phyloP scores from a whole-genome alignment of 73 alveolate species.

The Paramecium octaurelia region DNA sequence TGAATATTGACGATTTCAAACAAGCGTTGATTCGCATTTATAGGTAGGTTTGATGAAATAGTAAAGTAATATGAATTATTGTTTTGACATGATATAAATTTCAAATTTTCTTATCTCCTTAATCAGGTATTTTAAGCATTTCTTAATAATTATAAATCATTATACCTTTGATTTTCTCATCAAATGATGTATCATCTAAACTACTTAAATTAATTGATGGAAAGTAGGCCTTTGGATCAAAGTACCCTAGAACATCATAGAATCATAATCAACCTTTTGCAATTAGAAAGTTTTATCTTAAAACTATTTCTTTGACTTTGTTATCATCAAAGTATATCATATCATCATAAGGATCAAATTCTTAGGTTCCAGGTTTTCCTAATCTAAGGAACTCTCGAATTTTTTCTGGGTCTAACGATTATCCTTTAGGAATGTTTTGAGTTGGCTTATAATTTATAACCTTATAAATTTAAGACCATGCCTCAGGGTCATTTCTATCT shows the following conservation, averaged over 20 bases:
- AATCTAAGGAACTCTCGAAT: slow-evolving; percentile 55
- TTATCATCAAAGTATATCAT: slow-evolving; percentile 58
- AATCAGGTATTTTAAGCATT: slow-evolving; percentile 39
- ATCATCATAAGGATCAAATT: slow-evolving; percentile 64
- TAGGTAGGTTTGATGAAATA: neutral
- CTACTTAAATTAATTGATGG: slow-evolving; percentile 31
- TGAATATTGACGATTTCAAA: slow-evolving; percentile 4
- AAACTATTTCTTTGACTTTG: slow-evolving; percentile 58
- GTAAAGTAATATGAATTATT: neutral
- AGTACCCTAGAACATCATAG: neutral
- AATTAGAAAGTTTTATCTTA: slow-evolving; percentile 53
- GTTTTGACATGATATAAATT: neutral
- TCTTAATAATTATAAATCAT: neutral
- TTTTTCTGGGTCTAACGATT: slow-evolving; percentile 52
- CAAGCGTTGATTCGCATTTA: neutral
- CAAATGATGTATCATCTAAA: slow-evolving; percentile 37
- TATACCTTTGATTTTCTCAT: slow-evolving; percentile 16
- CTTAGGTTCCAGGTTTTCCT: slow-evolving; percentile 57
- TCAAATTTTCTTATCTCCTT: neutral
- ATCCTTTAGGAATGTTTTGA: slow-evolving; percentile 44
- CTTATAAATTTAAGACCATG: slow-evolving; percentile 54
- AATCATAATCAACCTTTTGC: slow-evolving; percentile 28
- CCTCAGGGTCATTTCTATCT: slow-evolving; percentile 65
- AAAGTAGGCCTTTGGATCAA: slow-evolving; percentile 31
- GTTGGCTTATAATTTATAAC: slow-evolving; percentile 62